These are phyloP conservation scores for Bullera alba DNA, from an alignment of 768 basidiomycete genomes.

Conservation along the genomic window DNA sequence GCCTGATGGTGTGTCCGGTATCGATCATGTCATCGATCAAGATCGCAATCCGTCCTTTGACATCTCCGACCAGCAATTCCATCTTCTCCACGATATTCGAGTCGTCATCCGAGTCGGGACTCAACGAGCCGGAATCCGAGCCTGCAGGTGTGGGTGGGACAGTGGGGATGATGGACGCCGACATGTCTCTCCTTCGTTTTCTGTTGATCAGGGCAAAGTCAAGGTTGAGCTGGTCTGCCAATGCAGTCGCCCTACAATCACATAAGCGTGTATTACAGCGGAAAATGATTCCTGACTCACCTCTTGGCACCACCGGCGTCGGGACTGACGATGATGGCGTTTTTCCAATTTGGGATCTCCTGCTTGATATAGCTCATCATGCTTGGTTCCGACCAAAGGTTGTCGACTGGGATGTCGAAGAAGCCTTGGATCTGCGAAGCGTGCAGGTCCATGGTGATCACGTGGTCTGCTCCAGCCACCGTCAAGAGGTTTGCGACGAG, in stretches of 20 bases:
- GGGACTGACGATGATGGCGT: slow-evolving; percentile 92
- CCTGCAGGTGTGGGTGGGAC: slow-evolving; percentile 38
- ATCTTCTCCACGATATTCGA: slow-evolving; percentile 37
- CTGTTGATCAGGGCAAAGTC: slow-evolving; percentile 99
- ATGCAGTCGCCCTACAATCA: slow-evolving; percentile 74
- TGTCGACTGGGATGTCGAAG: slow-evolving; percentile 99
- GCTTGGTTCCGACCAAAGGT: slow-evolving; percentile 95
- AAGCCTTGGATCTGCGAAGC: slow-evolving; percentile 99
- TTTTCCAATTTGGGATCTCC: slow-evolving; percentile 67
- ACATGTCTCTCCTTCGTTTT: slow-evolving; percentile 66
- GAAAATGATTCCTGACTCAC: slow-evolving; percentile 47
- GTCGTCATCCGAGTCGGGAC: slow-evolving; percentile 28
- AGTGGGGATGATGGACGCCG: slow-evolving; percentile 17
- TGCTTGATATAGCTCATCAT: slow-evolving; percentile 90
- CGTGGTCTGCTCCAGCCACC: slow-evolving; percentile 85
- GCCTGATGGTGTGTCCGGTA: slow-evolving; percentile 61
- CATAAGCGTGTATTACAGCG: neutral
- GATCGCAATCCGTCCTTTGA: slow-evolving; percentile 69
- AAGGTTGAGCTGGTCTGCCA: slow-evolving; percentile 89
- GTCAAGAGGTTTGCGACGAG: slow-evolving; percentile 92
- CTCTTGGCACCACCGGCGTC: slow-evolving; percentile 98
- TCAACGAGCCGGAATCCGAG: slow-evolving; percentile 25
- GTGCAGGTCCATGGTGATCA: slow-evolving; percentile 99
- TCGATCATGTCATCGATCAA: slow-evolving; percentile 89
- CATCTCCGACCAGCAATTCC: slow-evolving; percentile 74